These are phyloP conservation scores for Calonectria crousiana DNA, from an alignment of 2,329 filamentous ascomycete species.

Conservation along the genomic window DNA sequence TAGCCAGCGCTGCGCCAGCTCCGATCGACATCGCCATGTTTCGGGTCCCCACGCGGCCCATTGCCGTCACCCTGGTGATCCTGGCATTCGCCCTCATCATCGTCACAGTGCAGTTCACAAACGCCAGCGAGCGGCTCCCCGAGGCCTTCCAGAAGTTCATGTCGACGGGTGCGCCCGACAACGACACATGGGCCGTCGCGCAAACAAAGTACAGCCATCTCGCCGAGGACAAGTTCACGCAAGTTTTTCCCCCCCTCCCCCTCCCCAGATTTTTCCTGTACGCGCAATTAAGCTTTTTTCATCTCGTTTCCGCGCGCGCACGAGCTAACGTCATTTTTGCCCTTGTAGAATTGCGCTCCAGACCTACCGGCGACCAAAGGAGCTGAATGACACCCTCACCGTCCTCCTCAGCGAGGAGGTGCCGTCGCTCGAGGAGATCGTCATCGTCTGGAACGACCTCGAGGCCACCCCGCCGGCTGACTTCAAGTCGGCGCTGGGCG, in stretches of 20 bases:
- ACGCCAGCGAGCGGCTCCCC: constrained; percentile 30
- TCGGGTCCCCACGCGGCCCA: background rate
- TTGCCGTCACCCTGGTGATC: constrained; percentile 1
- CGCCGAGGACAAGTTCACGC: constrained; percentile 49
- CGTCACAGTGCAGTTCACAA: constrained; percentile 32
- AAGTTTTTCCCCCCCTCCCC: background rate
- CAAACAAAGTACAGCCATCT: constrained; percentile 41
- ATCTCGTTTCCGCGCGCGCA: background rate
- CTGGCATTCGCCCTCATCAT: constrained; percentile 30
- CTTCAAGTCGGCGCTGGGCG: constrained; percentile 47
- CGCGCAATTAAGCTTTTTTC: background rate
- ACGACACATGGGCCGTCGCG: constrained; percentile 34
- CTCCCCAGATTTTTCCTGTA: background rate
- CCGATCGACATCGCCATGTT: background rate
- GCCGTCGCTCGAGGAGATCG: constrained; percentile 52
- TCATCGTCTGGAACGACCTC: constrained; percentile 54
- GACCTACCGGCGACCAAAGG: constrained; percentile 51
- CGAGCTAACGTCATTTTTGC: background rate
- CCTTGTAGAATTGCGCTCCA: constrained; percentile 51
- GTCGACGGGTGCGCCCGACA: constrained; percentile 24
- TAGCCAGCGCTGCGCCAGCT: too few relatives aligned
- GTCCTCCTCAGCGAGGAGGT: constrained; percentile 46
- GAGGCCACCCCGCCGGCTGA: constrained; percentile 44
- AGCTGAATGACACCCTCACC: constrained; percentile 48
- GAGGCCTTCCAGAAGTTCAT: constrained; percentile 29